Conservation (phyloP, 2,329 filamentous ascomycete species). For the Penicillium digitatum region DNA sequence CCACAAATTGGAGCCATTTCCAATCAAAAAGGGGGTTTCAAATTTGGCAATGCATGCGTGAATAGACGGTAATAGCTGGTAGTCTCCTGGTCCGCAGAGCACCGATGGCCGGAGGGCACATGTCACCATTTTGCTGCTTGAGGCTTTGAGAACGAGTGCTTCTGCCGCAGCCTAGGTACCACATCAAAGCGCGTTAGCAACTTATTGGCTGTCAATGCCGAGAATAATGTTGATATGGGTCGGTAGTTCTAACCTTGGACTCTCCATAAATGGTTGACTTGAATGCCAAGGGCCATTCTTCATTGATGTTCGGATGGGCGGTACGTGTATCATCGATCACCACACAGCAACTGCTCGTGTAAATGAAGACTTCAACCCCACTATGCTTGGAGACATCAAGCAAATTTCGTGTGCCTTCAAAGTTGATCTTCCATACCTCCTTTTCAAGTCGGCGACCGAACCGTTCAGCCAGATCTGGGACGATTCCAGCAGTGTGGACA, state of each 20-base stretch:
- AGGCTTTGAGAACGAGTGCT: constrained; percentile 39
- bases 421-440: constrained; percentile 51
- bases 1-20: constrained; percentile 43
- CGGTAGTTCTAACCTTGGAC: constrained; percentile 34
- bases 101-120: constrained; percentile 45
- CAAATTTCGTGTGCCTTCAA: constrained; percentile 53
- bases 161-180: constrained; percentile 39
- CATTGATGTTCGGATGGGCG: constrained; percentile 38
- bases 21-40: constrained; percentile 43
- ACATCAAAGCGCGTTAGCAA: constrained; percentile 1
- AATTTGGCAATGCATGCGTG: constrained; percentile 44
- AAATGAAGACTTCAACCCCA: constrained; percentile 51
- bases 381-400: constrained; percentile 44
- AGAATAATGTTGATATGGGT: background rate
- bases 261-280: constrained; percentile 44
- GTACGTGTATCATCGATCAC: constrained; percentile 49
- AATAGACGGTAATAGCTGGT: constrained; percentile 42
- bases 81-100: constrained; percentile 43
- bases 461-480: constrained; percentile 38
- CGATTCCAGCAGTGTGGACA: constrained; percentile 52
- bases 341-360: constrained; percentile 55
- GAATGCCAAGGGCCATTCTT: constrained; percentile 38
- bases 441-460: constrained; percentile 35
- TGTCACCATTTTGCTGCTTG: constrained; percentile 33
- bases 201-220: background rate